Conservation (phyloP, 331 rosid species). For the Malus hybrid region DNA sequence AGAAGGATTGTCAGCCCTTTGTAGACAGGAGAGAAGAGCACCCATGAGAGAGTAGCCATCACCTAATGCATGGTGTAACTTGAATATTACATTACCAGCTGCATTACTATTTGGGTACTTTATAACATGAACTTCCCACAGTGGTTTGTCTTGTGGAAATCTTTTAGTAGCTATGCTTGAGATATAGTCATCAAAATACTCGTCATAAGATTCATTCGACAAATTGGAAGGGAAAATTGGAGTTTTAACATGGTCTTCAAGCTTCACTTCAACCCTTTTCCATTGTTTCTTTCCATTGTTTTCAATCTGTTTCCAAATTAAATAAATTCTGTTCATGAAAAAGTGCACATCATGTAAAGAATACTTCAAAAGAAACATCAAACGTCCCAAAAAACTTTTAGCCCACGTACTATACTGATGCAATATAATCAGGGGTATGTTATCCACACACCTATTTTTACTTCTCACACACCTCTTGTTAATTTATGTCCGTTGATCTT, state of each 20-base stretch:
- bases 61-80: no score
- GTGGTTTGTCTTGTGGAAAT: conserved; percentile 27
- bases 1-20: conserved; percentile 45
- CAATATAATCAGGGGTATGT: no score
- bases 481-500: no score
- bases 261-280: conserved; percentile 29
- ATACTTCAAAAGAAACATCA: no score
- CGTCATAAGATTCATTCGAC: conserved; percentile 22
- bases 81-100: no score
- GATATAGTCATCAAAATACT: conserved; percentile 22
- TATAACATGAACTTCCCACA: conserved; percentile 48
- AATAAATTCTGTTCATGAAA: no score
- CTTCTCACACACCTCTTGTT: no score
- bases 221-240: conserved; percentile 12
- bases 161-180: conserved; percentile 7
- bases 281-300: neutral
- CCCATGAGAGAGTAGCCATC: conserved; percentile 35
- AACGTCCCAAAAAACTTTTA: no score
- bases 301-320: no score
- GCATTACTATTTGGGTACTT: conserved; percentile 1
- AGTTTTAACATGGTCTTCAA: conserved; percentile 29
- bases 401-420: no score
- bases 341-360: no score
- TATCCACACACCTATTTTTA: no score
- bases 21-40: conserved; percentile 38